These are phyloP conservation scores for Dissophora globulifera DNA, from an alignment of 192 early-diverging fungal genomes.

Conservation along the genomic window DNA sequence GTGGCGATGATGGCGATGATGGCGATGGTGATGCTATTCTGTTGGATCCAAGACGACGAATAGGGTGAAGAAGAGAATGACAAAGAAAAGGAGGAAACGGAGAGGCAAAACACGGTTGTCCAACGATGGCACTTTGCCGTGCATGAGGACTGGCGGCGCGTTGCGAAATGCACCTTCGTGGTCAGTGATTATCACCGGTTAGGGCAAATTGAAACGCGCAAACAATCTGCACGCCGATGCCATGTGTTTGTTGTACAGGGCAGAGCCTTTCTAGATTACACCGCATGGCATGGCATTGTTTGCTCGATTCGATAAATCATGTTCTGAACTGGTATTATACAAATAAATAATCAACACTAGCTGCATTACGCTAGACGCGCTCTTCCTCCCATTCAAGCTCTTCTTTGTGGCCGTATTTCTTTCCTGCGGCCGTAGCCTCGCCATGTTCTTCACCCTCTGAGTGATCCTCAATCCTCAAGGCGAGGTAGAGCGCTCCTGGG, in stretches of 20 bases:
- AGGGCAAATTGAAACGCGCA: background rate
- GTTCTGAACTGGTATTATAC: too few species aligned
- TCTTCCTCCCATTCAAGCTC: background rate
- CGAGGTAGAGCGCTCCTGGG: constrained; percentile 41
- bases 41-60: too few species aligned
- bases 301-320: too few species aligned
- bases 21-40: too few species aligned
- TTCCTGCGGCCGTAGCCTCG: background rate
- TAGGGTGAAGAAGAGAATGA: too few species aligned
- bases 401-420: constrained; percentile 5
- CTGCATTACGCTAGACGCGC: too few species aligned
- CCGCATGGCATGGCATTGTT: too few species aligned
- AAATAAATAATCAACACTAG: too few species aligned
- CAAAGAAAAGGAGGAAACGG: background rate
- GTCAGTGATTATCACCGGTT: background rate
- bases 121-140: background rate
- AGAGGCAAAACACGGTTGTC: background rate
- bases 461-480: constrained; percentile 41
- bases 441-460: constrained; percentile 17
- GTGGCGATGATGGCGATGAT: too few species aligned
- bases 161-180: background rate
- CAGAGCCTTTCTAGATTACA: too few species aligned
- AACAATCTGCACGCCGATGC: background rate
- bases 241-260: background rate
- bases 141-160: background rate